Percentiles rank a stretch among this genome's conserved stretches.
Evolutionary conservation across 116 monocot species (phyloP).

Genomic region (Papilionanthe hybrid): DNA sequence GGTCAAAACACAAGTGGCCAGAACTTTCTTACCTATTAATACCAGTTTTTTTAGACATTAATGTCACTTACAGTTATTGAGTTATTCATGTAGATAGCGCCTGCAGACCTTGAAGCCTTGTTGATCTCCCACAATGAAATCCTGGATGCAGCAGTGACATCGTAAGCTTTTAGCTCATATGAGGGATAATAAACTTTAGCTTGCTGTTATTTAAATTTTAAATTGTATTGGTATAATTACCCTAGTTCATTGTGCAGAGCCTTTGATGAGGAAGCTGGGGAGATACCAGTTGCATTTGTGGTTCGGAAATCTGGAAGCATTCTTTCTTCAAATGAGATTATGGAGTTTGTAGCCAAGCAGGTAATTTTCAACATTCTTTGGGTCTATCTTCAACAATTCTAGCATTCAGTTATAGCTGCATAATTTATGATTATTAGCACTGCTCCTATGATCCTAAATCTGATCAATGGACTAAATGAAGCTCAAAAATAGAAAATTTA

Average conservation of each 20-base stretch:
- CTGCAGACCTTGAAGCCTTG: constrained; percentile 73
- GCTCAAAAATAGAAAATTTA: neutral
- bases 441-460: too few species aligned
- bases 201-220: neutral
- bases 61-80: neutral
- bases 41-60: neutral
- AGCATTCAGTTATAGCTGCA: neutral
- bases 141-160: constrained; percentile 60
- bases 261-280: constrained; percentile 61
- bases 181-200: neutral
- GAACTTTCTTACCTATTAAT: neutral
- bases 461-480: neutral
- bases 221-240: neutral
- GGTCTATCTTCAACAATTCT: neutral
- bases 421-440: too few species aligned
- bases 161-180: constrained; percentile 32
- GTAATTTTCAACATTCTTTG: constrained; percentile 21
- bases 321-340: constrained; percentile 49
- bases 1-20: too few species aligned
- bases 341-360: constrained; percentile 60
- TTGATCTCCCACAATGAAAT: constrained; percentile 61
- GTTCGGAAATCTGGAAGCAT: constrained; percentile 40
- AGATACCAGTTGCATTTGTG: constrained; percentile 81
- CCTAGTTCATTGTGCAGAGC: constrained; percentile 23
- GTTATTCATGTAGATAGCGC: constrained; percentile 49